Evolutionary conservation across 768 basidiomycete genomes (phyloP).

Genomic region (Phallus indusiatus): DNA sequence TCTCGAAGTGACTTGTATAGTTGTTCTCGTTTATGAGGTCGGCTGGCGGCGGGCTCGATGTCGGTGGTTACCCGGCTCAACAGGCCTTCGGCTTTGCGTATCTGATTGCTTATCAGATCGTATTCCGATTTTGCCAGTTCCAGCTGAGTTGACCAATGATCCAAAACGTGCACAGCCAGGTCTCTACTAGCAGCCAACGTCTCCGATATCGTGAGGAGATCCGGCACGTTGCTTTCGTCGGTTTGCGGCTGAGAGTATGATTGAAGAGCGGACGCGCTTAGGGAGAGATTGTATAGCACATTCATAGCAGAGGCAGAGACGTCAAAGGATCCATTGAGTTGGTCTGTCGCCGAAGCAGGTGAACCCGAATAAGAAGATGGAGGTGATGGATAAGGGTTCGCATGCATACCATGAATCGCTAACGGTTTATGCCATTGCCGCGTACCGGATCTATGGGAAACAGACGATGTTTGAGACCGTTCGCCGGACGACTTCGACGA

Average conservation of each 20-base stretch:
- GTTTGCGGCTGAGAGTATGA: not conserved
- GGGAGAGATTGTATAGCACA: constrained; percentile 2
- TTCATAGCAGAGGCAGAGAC: not conserved
- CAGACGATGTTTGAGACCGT: not conserved
- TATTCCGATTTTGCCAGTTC: not conserved
- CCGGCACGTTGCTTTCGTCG: not conserved
- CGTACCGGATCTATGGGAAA: not conserved
- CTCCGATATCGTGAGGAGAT: not conserved
- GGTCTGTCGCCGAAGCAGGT: not conserved
- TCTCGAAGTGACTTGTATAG: not conserved
- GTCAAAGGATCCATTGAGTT: not conserved
- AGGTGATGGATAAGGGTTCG: not conserved
- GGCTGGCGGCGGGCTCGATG: not conserved
- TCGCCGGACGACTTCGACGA: constrained; percentile 3
- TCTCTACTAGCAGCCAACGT: not conserved
- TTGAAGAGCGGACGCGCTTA: constrained; percentile 6
- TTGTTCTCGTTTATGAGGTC: not conserved
- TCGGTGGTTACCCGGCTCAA: not conserved
- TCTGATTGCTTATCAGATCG: not conserved
- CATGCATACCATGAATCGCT: not conserved
- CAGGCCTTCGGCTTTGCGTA: not conserved
- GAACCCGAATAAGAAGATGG: not conserved
- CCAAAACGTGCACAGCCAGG: not conserved
- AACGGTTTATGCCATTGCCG: not conserved
- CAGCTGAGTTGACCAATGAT: constrained; percentile 1